Evolutionary conservation across 2,329 filamentous ascomycete genomes (phyloP).

Genomic region (Colletotrichum sansevieriae): DNA sequence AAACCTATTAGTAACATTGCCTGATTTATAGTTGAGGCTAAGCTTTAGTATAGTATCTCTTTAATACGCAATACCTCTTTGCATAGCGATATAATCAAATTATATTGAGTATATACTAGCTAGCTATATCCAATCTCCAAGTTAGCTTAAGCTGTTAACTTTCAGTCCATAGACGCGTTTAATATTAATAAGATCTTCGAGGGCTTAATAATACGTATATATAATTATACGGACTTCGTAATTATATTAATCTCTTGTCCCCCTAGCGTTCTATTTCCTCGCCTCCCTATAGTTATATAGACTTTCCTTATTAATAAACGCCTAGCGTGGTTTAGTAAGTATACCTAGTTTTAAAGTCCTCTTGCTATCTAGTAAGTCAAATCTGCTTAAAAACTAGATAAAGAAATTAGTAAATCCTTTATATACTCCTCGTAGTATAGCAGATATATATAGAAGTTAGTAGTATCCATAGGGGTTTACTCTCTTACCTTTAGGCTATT

Average conservation of each 20-base stretch:
- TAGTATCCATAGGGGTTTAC: not conserved
- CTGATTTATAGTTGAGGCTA: too few species aligned
- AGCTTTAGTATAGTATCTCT: too few species aligned
- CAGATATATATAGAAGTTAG: not conserved
- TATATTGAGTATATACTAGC: too few species aligned
- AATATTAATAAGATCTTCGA: not conserved
- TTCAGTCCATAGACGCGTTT: not conserved
- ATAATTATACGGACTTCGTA: not conserved
- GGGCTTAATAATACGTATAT: not conserved
- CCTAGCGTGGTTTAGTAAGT: not conserved
- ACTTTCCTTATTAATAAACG: not conserved
- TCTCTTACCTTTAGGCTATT: not conserved
- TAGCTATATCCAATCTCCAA: too few species aligned
- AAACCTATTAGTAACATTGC: too few species aligned
- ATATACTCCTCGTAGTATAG: not conserved
- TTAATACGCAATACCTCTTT: too few species aligned
- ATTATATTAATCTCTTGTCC: not conserved
- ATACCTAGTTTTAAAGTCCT: not conserved
- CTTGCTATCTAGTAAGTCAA: not conserved
- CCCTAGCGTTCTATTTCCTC: not conserved
- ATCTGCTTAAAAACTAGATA: too few species aligned
- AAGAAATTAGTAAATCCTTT: slow-evolving; percentile 14
- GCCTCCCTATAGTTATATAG: not conserved
- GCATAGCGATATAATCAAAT: too few species aligned
- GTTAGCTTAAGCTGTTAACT: not conserved